These are phyloP conservation scores for Curvularia lunata DNA, from an alignment of 2,329 filamentous ascomycete genomes.

Conservation along the genomic window DNA sequence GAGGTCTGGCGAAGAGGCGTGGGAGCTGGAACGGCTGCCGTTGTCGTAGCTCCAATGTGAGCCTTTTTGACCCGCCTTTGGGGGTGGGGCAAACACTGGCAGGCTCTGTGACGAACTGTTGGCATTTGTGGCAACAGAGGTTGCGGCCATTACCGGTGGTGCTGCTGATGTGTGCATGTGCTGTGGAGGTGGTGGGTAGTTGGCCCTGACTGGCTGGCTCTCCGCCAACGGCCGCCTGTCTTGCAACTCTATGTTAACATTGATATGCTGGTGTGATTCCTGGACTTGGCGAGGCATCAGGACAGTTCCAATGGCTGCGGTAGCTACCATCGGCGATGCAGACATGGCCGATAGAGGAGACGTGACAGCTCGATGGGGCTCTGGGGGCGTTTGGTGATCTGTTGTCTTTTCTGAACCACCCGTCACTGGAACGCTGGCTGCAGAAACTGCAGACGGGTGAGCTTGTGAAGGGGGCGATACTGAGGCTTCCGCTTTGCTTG, in stretches of 20 bases:
- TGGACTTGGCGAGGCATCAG: conserved; percentile 42
- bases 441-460: conserved; percentile 1
- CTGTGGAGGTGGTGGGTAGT: conserved; percentile 25
- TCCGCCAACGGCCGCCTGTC: conserved; percentile 30
- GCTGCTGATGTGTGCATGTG: conserved; percentile 27
- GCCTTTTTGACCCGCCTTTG: conserved; percentile 32
- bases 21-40: conserved; percentile 35
- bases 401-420: conserved; percentile 6
- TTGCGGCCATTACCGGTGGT: conserved; percentile 18
- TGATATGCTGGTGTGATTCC: conserved; percentile 32
- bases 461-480: conserved; percentile 13
- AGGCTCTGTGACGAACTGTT: conserved; percentile 25
- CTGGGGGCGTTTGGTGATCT: conserved; percentile 21
- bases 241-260: conserved; percentile 43
- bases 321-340: conserved; percentile 41
- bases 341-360: conserved; percentile 42
- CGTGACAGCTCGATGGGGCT: conserved; percentile 22
- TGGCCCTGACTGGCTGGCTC: conserved; percentile 22
- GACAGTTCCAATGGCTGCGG: conserved; percentile 42
- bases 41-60: conserved; percentile 38
- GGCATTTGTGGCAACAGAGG: conserved; percentile 15
- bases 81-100: conserved; percentile 44
- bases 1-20: conserved; percentile 28
- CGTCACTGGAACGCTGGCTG: not conserved
- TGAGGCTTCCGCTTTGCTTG: conserved; percentile 27